Evolutionary conservation across 805 yeast species (phyloP), one percentile per base, ranked within the genome.

Genomic region (Babjeviella inositovora): DNA sequence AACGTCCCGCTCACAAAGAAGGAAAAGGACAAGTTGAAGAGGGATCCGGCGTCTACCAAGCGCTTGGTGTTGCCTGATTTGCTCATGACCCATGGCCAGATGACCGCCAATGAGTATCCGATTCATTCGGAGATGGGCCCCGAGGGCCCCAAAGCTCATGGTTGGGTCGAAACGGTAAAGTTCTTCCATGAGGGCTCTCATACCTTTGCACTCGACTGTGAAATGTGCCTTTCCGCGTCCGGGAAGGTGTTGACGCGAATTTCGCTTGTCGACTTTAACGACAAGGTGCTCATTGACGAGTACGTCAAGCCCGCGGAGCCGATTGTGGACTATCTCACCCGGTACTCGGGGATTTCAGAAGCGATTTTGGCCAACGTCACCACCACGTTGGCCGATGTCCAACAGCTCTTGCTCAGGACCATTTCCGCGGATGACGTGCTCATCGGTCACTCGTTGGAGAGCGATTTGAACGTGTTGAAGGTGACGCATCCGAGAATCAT

Each of bases 371-470:
- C 43, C 9, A 59, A 53, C 21, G 87, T 75, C 3, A 68, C 72
- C 0, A 75, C 77, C 0, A 67, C 75, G 0, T 42, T 75, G 9
- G 29, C 43, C 10, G 93, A 85, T 33, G 66, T 81, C 3, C 96
- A 84, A 41, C 29, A 55, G 2, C 52, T 59, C 34, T 28, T 90
- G 5, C 23, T 64, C 2, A 32, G 39, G 3, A 33, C 62, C 2
- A 50, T 87, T 3, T 47, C 57, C n/a, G 49, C 65, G 5, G 47
- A 53, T 10, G 96, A 84, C 40, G 57, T 72, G 8, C 39, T 87
- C 12, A 63, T 87, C 24, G 97, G 98, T 2, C 98, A 87, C 43
- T 87, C 97, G 0, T 51, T 87, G 15, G 87, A 85, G 31, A 70
- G 75, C 12, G 98, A 87, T 44, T 53, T 87, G 23, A 54, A 60